Evolutionary conservation across 371 early-diverging fungal species (phyloP).

Genomic region (Encephalitozoon cuniculi): DNA sequence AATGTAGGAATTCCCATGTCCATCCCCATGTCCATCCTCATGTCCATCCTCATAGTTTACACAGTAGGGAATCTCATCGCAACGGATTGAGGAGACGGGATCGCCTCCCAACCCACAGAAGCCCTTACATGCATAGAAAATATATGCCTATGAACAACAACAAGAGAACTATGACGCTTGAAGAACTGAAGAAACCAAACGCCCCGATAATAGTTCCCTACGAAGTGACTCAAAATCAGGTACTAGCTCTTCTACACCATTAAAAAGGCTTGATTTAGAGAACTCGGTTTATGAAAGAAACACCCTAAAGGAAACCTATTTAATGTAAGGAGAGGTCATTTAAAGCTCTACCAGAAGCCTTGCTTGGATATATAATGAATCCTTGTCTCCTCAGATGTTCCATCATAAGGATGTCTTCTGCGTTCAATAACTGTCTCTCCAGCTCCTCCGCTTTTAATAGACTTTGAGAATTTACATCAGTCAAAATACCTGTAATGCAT

Average conservation of each 20-base stretch:
- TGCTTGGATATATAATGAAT: not conserved
- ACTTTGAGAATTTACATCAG: not conserved
- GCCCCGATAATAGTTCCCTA: not conserved
- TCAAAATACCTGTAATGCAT: not conserved
- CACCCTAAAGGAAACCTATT: not conserved
- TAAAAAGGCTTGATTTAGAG: not conserved
- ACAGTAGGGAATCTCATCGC: not conserved
- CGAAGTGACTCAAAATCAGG: not conserved
- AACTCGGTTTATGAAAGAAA: not conserved
- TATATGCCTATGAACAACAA: not conserved
- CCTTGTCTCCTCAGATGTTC: not conserved
- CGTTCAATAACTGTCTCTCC: not conserved
- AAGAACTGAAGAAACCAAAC: not conserved
- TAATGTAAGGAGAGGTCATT: not conserved
- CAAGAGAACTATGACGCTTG: not conserved
- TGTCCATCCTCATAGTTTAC: not conserved
- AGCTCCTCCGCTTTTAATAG: not conserved
- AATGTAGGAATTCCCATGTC: not conserved
- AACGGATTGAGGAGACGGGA: not conserved
- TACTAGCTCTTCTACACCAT: not conserved
- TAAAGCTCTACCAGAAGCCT: not conserved
- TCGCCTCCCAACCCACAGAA: not conserved
- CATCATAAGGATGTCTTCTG: conserved; percentile 8
- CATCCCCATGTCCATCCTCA: not conserved
- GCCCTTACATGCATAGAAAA: not conserved